These are phyloP conservation scores for Melanogaster broomeanus DNA, from an alignment of 768 basidiomycete species.

Conservation along the genomic window DNA sequence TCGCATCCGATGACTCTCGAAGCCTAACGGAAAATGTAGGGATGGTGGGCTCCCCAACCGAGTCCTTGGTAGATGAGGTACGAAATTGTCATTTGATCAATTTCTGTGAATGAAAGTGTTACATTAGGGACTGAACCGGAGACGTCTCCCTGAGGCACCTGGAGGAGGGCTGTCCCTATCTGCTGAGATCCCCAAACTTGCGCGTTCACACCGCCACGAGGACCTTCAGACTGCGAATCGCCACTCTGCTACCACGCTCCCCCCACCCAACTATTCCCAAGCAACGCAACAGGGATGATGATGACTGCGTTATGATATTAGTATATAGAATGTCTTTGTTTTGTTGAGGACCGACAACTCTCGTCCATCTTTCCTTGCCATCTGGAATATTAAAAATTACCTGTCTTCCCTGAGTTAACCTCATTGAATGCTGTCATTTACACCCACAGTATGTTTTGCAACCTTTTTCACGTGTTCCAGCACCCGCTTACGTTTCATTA, in stretches of 20 bases:
- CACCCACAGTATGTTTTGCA: too few species aligned
- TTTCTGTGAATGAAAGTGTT: not conserved
- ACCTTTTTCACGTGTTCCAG: too few species aligned
- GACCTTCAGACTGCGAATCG: slow-evolving; percentile 1
- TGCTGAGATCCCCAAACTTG: slow-evolving; percentile 16
- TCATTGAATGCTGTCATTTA: not conserved
- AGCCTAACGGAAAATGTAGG: slow-evolving; percentile 4
- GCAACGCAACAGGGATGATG: slow-evolving; percentile 6
- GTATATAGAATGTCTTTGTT: not conserved
- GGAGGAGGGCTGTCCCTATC: slow-evolving; percentile 14
- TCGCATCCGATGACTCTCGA: slow-evolving; percentile 8
- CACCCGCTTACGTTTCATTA: too few species aligned
- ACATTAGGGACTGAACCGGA: slow-evolving; percentile 8
- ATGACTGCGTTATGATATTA: not conserved
- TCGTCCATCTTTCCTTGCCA: not conserved
- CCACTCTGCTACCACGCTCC: slow-evolving; percentile 20
- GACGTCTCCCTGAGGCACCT: slow-evolving; percentile 27
- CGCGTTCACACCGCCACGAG: slow-evolving; percentile 1
- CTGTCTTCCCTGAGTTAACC: not conserved
- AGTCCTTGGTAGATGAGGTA: slow-evolving; percentile 20
- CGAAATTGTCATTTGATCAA: not conserved
- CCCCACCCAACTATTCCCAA: slow-evolving; percentile 28
- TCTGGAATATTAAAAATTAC: too few species aligned
- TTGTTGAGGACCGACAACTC: not conserved
- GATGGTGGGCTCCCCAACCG: not conserved